Evolutionary conservation across 140 eudicot species (phyloP), one percentile per base, ranked within the genome.

Genomic region (Stevia rebaudiana): DNA sequence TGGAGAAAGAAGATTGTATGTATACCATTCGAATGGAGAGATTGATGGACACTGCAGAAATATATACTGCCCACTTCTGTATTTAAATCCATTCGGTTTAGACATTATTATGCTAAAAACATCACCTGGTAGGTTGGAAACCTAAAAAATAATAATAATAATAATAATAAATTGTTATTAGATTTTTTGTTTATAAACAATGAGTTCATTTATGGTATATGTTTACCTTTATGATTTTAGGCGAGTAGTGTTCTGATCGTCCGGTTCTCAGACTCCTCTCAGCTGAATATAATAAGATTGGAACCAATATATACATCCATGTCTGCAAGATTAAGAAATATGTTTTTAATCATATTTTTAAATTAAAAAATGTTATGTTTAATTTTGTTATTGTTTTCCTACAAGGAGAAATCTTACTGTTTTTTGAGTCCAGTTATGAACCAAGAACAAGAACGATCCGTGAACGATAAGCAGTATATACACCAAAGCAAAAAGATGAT

Each of bases 11-110:
- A n/a, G n/a, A n/a, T n/a, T n/a, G n/a, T n/a, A n/a, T n/a, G n/a
- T n/a, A n/a, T n/a, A 86, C 99, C 99, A 94, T 81, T 94, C 99
- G 21, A 94, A 94, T 28, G 89, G 83, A 65, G 99, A 94, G 68
- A 88, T 88, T 31, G 79, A 52, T 24, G 99, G 99, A 78, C 99
- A 94, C 19, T 88, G 90, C 11, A 94, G 74, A 60, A 94, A 94
- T 59, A 94, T 70, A 68, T 94, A 94, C 68, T 94, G 99, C 39
- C 99, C 99, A 23, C 99, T 94, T 61, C 81, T 94, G 68, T 88
- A 94, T 75, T 76, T 86, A 59, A 94, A 88, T 63, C 97, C 88
- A 48, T 79, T 81, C 44, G 99, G 99, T 74, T 86, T 94, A n/a
- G 95, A 63, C 95, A 94, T 81, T 49, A 82, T 61, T 65, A 94